These are phyloP conservation scores for Stemphylium beticola DNA, from an alignment of 2,329 filamentous ascomycete genomes.

Conservation along the genomic window DNA sequence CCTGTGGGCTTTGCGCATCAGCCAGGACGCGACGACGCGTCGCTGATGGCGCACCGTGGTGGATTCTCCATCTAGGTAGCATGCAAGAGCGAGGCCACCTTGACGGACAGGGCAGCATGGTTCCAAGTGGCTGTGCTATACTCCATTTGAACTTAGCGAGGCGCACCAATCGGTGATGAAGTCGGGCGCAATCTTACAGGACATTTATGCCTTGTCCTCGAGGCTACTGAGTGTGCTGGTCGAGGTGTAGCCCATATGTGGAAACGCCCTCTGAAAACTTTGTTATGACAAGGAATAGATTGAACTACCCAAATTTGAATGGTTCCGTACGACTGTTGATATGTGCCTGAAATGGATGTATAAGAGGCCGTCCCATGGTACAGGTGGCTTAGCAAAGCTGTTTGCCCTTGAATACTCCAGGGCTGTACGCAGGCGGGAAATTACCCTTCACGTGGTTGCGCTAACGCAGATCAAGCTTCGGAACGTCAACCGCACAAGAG, in stretches of 20 bases:
- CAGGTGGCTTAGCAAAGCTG: constrained; percentile 5
- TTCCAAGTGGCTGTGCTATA: not conserved
- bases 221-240: not conserved
- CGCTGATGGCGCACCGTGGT: constrained; percentile 1
- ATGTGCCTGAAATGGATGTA: not conserved
- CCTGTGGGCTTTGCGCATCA: not conserved
- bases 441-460: constrained; percentile 13
- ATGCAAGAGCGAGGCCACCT: constrained; percentile 1
- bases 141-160: not conserved
- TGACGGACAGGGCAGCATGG: not conserved
- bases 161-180: too few species aligned
- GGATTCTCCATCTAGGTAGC: not conserved
- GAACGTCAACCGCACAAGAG: constrained; percentile 1
- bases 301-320: too few species aligned
- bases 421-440: constrained; percentile 1
- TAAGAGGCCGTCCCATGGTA: constrained; percentile 3
- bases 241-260: too few species aligned
- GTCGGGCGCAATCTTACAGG: not conserved
- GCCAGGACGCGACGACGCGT: not conserved
- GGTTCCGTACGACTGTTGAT: not conserved
- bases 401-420: constrained; percentile 10
- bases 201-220: not conserved
- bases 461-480: constrained; percentile 11
- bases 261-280: too few species aligned
- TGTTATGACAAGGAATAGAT: too few species aligned